phyloP scores from a whole-genome alignment of 108 stramenopile species.

The Parmales sp. region DNA sequence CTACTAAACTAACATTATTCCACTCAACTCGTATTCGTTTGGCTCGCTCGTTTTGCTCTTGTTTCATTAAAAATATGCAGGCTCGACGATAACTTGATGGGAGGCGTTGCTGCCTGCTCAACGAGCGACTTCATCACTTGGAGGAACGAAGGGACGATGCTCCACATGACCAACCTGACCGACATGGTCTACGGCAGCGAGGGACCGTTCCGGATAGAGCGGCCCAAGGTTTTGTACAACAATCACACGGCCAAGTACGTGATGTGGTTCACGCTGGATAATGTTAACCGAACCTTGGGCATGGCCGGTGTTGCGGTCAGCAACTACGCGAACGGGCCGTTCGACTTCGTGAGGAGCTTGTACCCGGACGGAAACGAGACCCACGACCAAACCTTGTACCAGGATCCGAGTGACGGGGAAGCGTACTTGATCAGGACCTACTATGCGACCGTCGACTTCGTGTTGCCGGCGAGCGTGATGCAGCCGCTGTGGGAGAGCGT shows the following conservation, averaged over 20 bases:
- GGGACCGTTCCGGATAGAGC: conserved; percentile 37
- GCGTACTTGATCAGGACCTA: conserved; percentile 55
- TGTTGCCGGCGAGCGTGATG: conserved; percentile 66
- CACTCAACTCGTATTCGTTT: no score
- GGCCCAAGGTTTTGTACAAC: conserved; percentile 60
- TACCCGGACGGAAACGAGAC: conserved; percentile 83
- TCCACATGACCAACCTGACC: conserved; percentile 62
- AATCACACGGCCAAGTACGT: conserved; percentile 45
- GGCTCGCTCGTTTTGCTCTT: no score
- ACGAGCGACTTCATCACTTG: conserved; percentile 57
- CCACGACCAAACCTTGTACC: conserved; percentile 56
- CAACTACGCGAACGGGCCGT: conserved; percentile 60
- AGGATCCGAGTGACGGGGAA: conserved; percentile 44
- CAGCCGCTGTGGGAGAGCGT: conserved; percentile 80
- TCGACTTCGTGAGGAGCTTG: conserved; percentile 49
- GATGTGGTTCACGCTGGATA: conserved; percentile 71
- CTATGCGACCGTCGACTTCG: conserved; percentile 59
- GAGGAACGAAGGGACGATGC: conserved; percentile 65
- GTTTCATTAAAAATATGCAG: no score
- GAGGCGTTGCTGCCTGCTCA: conserved; percentile 68
- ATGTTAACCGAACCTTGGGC: conserved; percentile 38
- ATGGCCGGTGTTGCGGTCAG: conserved; percentile 61
- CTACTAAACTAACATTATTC: no score
- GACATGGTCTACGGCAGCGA: conserved; percentile 51
- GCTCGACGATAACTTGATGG: neutral